Percentiles rank a stretch among this genome's conserved stretches.
Evolutionary conservation across 2,329 filamentous ascomycete genomes (phyloP).

Genomic region (Paracoccidioides brasiliensis): DNA sequence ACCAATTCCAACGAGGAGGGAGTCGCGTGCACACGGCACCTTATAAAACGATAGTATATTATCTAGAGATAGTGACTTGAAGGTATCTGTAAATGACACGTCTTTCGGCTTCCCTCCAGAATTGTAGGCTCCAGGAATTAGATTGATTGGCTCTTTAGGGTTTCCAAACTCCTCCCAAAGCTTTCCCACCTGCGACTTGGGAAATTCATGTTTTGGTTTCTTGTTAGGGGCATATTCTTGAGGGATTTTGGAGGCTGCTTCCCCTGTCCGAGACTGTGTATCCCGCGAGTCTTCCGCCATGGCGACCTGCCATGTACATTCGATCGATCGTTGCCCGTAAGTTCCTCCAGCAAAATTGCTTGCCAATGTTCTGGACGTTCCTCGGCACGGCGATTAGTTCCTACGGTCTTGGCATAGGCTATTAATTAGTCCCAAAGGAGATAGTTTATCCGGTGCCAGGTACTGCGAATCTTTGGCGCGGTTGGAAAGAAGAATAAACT

Average conservation of each 20-base stretch:
- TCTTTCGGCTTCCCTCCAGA: conserved; percentile 42
- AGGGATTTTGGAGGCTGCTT: background rate
- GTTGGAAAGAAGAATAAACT: background rate
- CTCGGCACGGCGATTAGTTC: background rate
- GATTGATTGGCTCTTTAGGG: conserved; percentile 39
- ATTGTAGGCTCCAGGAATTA: conserved; percentile 43
- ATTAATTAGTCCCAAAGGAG: background rate
- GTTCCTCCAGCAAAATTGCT: background rate
- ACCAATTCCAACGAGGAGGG: conserved; percentile 70
- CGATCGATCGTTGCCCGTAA: background rate
- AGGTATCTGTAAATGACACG: conserved; percentile 28
- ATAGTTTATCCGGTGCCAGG: background rate
- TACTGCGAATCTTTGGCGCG: background rate
- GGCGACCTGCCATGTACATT: background rate
- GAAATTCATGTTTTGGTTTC: conserved; percentile 30
- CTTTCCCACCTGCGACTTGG: conserved; percentile 35
- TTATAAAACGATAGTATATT: conserved; percentile 54
- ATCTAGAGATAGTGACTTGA: conserved; percentile 35
- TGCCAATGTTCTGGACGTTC: background rate
- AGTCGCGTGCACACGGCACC: conserved; percentile 71
- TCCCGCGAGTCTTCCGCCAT: conserved; percentile 13
- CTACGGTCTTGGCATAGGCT: background rate
- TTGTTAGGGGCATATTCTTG: conserved; percentile 13
- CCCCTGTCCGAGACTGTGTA: conserved; percentile 1
- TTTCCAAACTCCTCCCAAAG: conserved; percentile 36